Percentiles rank a stretch among this genome's conserved stretches.
Evolutionary conservation across 1,284 basidiomycete genomes (phyloP).

Genomic region (Inonotus hispidus): DNA sequence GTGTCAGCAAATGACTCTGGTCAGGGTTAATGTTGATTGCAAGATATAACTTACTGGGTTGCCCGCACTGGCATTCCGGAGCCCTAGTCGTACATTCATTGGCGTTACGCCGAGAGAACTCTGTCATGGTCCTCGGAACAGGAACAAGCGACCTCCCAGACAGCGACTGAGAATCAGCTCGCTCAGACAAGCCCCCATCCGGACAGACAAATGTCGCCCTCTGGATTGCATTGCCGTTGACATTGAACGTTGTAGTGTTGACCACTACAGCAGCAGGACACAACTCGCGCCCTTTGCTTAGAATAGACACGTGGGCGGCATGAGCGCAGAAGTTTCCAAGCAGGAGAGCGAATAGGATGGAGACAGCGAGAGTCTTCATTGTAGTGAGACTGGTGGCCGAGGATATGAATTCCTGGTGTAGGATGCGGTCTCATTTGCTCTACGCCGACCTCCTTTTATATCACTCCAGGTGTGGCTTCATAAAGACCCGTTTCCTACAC

Average conservation of each 20-base stretch:
- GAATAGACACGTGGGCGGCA: background rate
- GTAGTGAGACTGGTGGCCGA: background rate
- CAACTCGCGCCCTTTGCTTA: background rate
- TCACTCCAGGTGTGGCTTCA: too few relatives aligned
- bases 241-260: conserved; percentile 3
- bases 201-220: conserved; percentile 15
- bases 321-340: conserved; percentile 2
- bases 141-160: background rate
- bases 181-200: background rate
- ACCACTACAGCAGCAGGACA: conserved; percentile 15
- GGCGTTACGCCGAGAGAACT: conserved; percentile 5
- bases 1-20: too few relatives aligned
- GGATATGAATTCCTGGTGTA: background rate
- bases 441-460: background rate
- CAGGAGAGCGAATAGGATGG: conserved; percentile 2
- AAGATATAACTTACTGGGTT: conserved; percentile 22
- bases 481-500: too few relatives aligned
- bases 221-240: conserved; percentile 9
- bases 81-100: conserved; percentile 13
- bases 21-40: too few relatives aligned
- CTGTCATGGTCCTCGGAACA: background rate
- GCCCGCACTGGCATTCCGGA: conserved; percentile 21
- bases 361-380: conserved; percentile 11
- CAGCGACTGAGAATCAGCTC: background rate
- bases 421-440: background rate